Evolutionary conservation across 805 yeast genomes (phyloP).

Genomic region (Candida cerambycidarum): DNA sequence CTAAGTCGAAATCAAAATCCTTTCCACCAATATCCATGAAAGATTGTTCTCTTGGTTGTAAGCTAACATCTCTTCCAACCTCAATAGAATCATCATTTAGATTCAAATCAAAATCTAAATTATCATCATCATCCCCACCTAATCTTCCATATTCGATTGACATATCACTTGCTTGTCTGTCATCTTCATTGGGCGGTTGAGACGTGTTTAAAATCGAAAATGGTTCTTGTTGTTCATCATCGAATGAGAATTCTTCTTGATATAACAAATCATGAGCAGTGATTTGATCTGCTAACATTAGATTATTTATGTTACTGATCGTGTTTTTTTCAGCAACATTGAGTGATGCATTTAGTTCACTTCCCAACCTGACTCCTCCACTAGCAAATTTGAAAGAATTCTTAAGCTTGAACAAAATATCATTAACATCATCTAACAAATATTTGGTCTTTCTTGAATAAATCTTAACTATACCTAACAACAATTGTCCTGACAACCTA

Average conservation of each 20-base stretch:
- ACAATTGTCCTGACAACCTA: slow-evolving; percentile 79
- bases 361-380: slow-evolving; percentile 25
- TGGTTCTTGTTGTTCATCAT: slow-evolving; percentile 19
- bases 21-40: slow-evolving; percentile 11
- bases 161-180: slow-evolving; percentile 36
- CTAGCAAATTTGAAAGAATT: slow-evolving; percentile 55
- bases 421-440: slow-evolving; percentile 78
- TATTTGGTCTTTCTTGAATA: slow-evolving; percentile 84
- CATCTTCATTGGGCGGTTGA: neutral
- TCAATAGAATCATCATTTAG: slow-evolving; percentile 47
- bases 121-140: slow-evolving; percentile 33
- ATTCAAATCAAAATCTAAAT: slow-evolving; percentile 54
- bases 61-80: slow-evolving; percentile 46
- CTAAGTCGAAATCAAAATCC: slow-evolving; percentile 28
- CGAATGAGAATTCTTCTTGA: slow-evolving; percentile 54
- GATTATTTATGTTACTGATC: slow-evolving; percentile 55
- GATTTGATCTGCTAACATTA: slow-evolving; percentile 73
- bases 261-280: slow-evolving; percentile 73
- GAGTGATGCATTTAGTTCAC: slow-evolving; percentile 21
- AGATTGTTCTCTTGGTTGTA: slow-evolving; percentile 26
- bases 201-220: neutral
- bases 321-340: slow-evolving; percentile 48
- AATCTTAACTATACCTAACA: slow-evolving; percentile 83
- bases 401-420: slow-evolving; percentile 68
- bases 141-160: slow-evolving; percentile 69